Evolutionary conservation across 78 protist species (phyloP).

Genomic region (Pelomyxa schiedti): DNA sequence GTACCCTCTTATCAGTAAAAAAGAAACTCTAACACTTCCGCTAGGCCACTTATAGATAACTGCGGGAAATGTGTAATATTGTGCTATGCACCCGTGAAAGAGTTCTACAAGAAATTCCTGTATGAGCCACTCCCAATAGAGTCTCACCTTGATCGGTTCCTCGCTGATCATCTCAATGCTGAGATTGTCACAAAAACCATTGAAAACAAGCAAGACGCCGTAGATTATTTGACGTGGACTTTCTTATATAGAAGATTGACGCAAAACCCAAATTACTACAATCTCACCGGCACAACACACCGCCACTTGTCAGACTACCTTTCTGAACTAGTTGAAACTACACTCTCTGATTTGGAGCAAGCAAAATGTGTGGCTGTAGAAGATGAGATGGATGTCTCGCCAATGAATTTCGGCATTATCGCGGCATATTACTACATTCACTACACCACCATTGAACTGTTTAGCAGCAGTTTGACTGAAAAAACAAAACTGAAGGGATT

Average conservation of each 20-base stretch:
- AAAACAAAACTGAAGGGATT: slow-evolving; percentile 61
- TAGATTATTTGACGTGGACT: slow-evolving; percentile 94
- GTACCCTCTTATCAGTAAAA: slow-evolving; percentile 8
- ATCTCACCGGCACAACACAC: slow-evolving; percentile 52
- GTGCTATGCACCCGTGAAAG: slow-evolving; percentile 71
- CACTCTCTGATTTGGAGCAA: slow-evolving; percentile 71
- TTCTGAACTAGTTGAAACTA: slow-evolving; percentile 85
- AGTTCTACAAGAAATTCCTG: slow-evolving; percentile 75
- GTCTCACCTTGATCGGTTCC: slow-evolving; percentile 72
- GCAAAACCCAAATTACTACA: slow-evolving; percentile 91
- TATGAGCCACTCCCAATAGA: slow-evolving; percentile 95
- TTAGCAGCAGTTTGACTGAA: slow-evolving; percentile 43
- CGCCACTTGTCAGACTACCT: slow-evolving; percentile 81
- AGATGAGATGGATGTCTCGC: slow-evolving; percentile 57
- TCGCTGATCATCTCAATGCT: slow-evolving; percentile 79
- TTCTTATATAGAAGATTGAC: slow-evolving; percentile 79
- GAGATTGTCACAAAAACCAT: slow-evolving; percentile 61
- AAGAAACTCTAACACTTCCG: neutral
- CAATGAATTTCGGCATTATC: slow-evolving; percentile 88
- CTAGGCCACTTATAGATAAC: neutral
- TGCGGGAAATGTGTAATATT: slow-evolving; percentile 55
- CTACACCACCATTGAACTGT: slow-evolving; percentile 82
- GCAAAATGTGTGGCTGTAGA: slow-evolving; percentile 57
- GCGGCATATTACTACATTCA: slow-evolving; percentile 89
- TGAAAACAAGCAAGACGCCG: slow-evolving; percentile 77